These are phyloP conservation scores for Poteriospumella lacustris DNA, from an alignment of 108 stramenopile genomes.

Conservation along the genomic window DNA sequence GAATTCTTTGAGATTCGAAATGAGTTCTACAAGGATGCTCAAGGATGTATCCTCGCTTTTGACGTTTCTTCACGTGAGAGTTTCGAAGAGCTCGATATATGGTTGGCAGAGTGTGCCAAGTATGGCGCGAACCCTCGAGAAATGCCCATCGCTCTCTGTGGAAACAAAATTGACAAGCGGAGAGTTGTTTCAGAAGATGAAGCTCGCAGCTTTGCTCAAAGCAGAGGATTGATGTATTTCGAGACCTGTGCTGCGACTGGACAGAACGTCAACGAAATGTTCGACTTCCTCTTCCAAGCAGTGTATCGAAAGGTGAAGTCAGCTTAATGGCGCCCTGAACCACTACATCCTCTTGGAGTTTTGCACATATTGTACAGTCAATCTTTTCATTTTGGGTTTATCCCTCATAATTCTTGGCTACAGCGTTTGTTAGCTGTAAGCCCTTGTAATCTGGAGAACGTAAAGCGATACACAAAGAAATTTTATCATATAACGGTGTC, in stretches of 20 bases:
- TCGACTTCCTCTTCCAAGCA: conserved; percentile 53
- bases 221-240: conserved; percentile 57
- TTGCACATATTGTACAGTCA: too few species aligned
- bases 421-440: too few species aligned
- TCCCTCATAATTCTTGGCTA: too few species aligned
- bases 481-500: too few species aligned
- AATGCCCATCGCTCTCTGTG: conserved; percentile 59
- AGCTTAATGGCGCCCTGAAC: too few species aligned
- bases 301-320: conserved; percentile 19
- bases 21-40: conserved; percentile 71
- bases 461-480: too few species aligned
- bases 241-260: conserved; percentile 66
- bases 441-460: too few species aligned
- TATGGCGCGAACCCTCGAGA: conserved; percentile 48
- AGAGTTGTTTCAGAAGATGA: conserved; percentile 46
- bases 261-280: conserved; percentile 55
- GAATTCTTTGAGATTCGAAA: conserved; percentile 72
- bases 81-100: conserved; percentile 59
- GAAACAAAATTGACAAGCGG: conserved; percentile 60
- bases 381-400: too few species aligned
- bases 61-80: conserved; percentile 54
- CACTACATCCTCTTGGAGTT: too few species aligned
- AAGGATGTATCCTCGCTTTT: conserved; percentile 60
- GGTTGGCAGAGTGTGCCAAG: conserved; percentile 56
- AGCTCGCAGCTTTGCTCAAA: conserved; percentile 54